Evolutionary conservation across 2,329 filamentous ascomycete genomes (phyloP).

Genomic region (Penicillium corylophilum): DNA sequence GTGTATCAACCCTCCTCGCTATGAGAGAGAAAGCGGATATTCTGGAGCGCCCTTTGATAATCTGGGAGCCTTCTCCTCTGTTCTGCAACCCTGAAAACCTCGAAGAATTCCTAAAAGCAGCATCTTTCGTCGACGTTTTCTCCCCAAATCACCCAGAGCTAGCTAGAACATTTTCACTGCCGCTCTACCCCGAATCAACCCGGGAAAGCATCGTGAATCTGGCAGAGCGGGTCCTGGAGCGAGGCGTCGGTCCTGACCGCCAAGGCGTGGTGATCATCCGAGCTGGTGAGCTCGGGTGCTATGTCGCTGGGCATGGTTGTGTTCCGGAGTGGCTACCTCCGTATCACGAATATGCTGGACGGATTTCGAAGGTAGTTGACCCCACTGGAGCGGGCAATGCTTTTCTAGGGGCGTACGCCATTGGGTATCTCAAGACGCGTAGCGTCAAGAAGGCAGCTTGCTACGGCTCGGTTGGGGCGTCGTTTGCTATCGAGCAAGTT

Average conservation of each 20-base stretch:
- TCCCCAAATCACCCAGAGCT: constrained; percentile 43
- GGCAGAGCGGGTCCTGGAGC: constrained; percentile 7
- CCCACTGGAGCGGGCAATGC: constrained; percentile 40
- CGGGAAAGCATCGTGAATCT: constrained; percentile 14
- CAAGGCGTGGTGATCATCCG: constrained; percentile 28
- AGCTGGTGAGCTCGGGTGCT: constrained; percentile 32
- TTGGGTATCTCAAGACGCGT: constrained; percentile 23
- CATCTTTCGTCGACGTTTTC: constrained; percentile 31
- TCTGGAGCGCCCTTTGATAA: constrained; percentile 16
- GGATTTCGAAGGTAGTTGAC: constrained; percentile 29
- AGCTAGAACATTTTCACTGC: constrained; percentile 18
- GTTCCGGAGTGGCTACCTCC: constrained; percentile 30
- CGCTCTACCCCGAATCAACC: background rate
- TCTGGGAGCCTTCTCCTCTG: constrained; percentile 28
- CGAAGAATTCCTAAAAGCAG: constrained; percentile 15
- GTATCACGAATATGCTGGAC: constrained; percentile 20
- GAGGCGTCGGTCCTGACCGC: constrained; percentile 16
- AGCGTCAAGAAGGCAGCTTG: constrained; percentile 27
- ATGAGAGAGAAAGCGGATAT: constrained; percentile 13
- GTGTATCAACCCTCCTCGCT: constrained; percentile 12
- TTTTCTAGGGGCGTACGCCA: constrained; percentile 35
- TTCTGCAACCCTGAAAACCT: constrained; percentile 24
- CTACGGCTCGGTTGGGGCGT: constrained; percentile 35
- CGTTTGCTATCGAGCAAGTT: constrained; percentile 34
- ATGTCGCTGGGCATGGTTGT: constrained; percentile 15